Conservation (phyloP, 306 rosid species). For the Inga oerstediana region DNA sequence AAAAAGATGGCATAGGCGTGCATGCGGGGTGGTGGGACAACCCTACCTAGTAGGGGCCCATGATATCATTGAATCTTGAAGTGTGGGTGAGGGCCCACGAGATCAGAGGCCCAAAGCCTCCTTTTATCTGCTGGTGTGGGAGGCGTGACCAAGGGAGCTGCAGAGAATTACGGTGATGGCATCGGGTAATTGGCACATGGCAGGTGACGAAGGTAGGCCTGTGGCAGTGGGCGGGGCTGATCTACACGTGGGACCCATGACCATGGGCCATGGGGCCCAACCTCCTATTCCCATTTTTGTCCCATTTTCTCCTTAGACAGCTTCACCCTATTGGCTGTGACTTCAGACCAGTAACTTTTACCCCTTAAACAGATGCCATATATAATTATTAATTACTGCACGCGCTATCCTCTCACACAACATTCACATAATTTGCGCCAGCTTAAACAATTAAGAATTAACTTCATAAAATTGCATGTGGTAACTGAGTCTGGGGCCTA, state of each 20-base stretch:
- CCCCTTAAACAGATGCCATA: background rate
- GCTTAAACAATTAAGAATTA: background rate
- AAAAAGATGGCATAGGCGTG: background rate
- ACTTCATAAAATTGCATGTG: background rate
- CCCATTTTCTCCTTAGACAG: background rate
- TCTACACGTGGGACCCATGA: slow-evolving; percentile 47
- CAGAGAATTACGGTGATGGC: slow-evolving; percentile 33
- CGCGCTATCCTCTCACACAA: background rate
- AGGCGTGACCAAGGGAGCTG: slow-evolving; percentile 29
- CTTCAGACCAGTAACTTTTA: slow-evolving; percentile 27
- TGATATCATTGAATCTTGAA: background rate
- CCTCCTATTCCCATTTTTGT: background rate
- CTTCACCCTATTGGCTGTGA: background rate
- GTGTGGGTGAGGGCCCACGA: background rate
- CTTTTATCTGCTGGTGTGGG: slow-evolving; percentile 21
- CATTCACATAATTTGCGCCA: background rate
- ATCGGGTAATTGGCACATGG: slow-evolving; percentile 39
- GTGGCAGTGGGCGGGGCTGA: slow-evolving; percentile 21
- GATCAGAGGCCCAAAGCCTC: slow-evolving; percentile 17
- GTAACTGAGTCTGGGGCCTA: background rate
- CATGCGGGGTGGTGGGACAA: background rate
- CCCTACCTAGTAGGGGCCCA: background rate
- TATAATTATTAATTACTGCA: background rate
- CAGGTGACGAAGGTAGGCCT: slow-evolving; percentile 28
- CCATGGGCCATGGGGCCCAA: slow-evolving; percentile 35